Evolutionary conservation across 1,284 basidiomycete genomes (phyloP).

Genomic region (Quambalaria eucalypti): DNA sequence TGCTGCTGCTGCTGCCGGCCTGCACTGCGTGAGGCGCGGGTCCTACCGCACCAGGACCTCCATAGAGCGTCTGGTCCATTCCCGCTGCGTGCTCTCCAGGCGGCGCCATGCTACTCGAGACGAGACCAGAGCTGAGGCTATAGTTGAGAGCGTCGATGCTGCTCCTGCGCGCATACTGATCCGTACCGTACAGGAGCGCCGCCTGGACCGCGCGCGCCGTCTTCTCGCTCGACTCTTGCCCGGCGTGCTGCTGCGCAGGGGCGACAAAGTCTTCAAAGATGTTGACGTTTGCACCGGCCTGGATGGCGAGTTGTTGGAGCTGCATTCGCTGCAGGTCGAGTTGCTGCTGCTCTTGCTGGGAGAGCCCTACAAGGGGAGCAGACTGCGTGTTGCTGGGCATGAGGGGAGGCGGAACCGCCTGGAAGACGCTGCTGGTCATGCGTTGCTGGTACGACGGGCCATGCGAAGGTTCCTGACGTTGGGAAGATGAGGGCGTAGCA

Average conservation of each 20-base stretch:
- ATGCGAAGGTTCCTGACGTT: no score
- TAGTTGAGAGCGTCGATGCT: conserved; percentile 4
- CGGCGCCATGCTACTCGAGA: not conserved
- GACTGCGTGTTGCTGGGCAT: not conserved
- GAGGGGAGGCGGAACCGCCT: no score
- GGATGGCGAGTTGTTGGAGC: conserved; percentile 19
- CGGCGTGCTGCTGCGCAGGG: conserved; percentile 19
- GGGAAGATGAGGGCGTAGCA: no score
- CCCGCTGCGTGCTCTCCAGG: not conserved
- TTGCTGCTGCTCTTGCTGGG: not conserved
- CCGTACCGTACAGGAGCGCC: conserved; percentile 26
- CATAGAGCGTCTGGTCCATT: not conserved
- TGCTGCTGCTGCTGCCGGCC: not conserved
- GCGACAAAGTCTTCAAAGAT: conserved; percentile 27
- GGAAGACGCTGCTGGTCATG: no score
- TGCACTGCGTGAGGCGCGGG: not conserved
- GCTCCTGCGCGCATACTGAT: conserved; percentile 7
- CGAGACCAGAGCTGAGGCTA: not conserved
- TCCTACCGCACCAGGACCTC: not conserved
- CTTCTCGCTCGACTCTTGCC: conserved; percentile 20
- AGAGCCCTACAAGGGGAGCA: not conserved
- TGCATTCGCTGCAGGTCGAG: conserved; percentile 14
- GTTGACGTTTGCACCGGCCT: conserved; percentile 15
- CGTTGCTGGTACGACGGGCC: no score
- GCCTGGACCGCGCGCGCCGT: conserved; percentile 26